Evolutionary conservation across 2,329 filamentous ascomycete species (phyloP).

Genomic region (Juglanconis sp.): DNA sequence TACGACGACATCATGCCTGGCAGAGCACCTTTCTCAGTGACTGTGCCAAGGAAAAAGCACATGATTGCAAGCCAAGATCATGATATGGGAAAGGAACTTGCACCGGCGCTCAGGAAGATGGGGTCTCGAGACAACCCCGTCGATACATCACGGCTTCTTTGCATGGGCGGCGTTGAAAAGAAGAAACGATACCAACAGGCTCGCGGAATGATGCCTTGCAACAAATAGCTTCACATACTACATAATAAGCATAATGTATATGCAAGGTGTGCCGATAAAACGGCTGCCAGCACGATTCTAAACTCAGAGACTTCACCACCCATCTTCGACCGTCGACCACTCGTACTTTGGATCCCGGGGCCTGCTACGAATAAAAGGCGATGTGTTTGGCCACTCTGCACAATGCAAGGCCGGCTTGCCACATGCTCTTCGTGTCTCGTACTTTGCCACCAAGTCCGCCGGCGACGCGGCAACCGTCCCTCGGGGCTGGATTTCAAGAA

Average conservation of each 20-base stretch:
- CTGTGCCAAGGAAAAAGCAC: not conserved
- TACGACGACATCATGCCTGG: not conserved
- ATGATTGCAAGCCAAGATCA: not conserved
- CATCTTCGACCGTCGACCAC: too few species aligned
- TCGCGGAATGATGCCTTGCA: not conserved
- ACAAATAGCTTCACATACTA: not conserved
- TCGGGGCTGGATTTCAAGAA: too few species aligned
- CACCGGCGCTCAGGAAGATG: not conserved
- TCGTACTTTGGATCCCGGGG: too few species aligned
- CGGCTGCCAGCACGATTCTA: not conserved
- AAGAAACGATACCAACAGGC: not conserved
- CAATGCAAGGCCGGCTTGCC: too few species aligned
- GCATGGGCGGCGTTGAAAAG: not conserved
- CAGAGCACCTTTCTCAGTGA: not conserved
- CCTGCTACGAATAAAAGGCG: too few species aligned
- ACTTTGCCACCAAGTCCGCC: too few species aligned
- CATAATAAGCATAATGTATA: not conserved
- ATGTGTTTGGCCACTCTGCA: too few species aligned
- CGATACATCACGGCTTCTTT: not conserved
- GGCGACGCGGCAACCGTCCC: too few species aligned
- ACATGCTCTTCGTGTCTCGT: too few species aligned
- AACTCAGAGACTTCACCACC: not conserved
- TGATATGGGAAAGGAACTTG: not conserved
- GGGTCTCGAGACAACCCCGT: not conserved
- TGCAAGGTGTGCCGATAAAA: not conserved